Conservation (phyloP, 108 stramenopile species). For the Phaeodactylum tricornutum region DNA sequence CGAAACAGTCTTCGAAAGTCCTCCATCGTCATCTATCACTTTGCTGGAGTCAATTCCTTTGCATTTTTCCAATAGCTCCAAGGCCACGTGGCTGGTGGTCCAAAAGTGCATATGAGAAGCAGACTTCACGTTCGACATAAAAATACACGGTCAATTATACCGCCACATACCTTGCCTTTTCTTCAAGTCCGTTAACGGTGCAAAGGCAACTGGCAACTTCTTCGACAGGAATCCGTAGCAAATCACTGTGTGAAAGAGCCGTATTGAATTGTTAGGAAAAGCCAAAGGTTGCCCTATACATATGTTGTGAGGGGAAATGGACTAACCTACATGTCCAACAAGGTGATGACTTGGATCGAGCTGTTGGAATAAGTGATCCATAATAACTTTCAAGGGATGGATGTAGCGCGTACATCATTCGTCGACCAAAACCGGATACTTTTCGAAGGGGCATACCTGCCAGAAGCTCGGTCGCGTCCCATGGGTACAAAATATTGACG, state of each 20-base stretch:
- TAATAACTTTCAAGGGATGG: slow-evolving; percentile 9
- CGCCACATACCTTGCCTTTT: too few species aligned
- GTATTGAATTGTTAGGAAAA: slow-evolving; percentile 11
- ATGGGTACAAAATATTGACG: slow-evolving; percentile 41
- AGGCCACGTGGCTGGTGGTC: neutral
- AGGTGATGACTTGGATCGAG: neutral
- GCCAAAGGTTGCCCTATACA: neutral
- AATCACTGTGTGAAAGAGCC: too few species aligned
- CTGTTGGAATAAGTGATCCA: too few species aligned
- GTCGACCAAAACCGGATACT: slow-evolving; percentile 23
- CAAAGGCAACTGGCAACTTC: neutral
- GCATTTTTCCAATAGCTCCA: slow-evolving; percentile 22
- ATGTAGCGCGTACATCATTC: slow-evolving; percentile 16
- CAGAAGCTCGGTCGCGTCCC: slow-evolving; percentile 25
- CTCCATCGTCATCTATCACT: slow-evolving; percentile 38
- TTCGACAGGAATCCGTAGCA: neutral
- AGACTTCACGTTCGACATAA: too few species aligned
- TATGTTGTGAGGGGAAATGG: neutral
- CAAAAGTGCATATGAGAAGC: too few species aligned
- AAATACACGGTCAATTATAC: too few species aligned
- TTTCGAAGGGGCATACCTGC: slow-evolving; percentile 38
- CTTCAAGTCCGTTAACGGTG: too few species aligned
- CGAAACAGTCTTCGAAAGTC: slow-evolving; percentile 33
- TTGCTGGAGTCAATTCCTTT: slow-evolving; percentile 24
- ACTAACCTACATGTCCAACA: slow-evolving; percentile 20